phyloP scores from a whole-genome alignment of 192 early-diverging fungal species.

The Backusella circina region DNA sequence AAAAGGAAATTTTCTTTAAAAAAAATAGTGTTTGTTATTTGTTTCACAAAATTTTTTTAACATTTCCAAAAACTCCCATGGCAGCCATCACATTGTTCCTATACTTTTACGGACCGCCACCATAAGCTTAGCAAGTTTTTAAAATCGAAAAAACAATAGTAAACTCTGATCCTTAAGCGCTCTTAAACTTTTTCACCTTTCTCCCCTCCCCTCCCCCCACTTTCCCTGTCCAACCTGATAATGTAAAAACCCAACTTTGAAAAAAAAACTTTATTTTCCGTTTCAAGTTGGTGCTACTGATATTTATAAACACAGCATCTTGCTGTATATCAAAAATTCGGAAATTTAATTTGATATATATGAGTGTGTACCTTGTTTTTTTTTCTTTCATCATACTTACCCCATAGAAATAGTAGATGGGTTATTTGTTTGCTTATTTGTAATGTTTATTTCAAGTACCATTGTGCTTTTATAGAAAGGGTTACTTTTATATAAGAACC shows the following conservation, averaged over 20 bases:
- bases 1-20: background rate
- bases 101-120: conserved; percentile 1
- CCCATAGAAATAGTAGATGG: background rate
- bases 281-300: background rate
- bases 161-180: background rate
- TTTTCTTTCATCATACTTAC: background rate
- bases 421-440: background rate
- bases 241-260: too few relatives aligned
- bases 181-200: background rate
- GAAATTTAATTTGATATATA: background rate
- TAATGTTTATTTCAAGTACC: background rate
- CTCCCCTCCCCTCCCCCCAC: background rate
- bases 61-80: conserved; percentile 3
- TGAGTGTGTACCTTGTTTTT: background rate
- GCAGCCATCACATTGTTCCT: background rate
- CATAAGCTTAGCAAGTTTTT: background rate
- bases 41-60: background rate
- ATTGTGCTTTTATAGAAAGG: background rate
- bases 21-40: background rate
- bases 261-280: background rate
- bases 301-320: background rate
- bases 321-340: background rate
- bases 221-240: background rate
- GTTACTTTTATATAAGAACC: background rate
- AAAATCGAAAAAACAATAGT: background rate